Evolutionary conservation across 306 rosid genomes (phyloP), one percentile per base, ranked within the genome.

Genomic region (Trifolium pratense): DNA sequence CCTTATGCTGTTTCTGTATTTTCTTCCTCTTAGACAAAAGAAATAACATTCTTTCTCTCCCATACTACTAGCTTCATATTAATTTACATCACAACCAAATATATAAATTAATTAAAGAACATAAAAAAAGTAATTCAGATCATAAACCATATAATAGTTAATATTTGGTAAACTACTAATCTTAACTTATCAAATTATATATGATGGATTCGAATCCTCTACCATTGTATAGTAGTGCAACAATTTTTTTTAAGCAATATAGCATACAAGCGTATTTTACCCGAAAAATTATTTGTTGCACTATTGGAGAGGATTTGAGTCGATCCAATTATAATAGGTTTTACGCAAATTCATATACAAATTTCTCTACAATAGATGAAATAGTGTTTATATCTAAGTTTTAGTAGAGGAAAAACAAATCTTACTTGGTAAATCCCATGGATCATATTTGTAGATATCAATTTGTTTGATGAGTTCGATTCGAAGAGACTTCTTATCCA

Each of bases 391-490:
- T 42, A 42, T 11, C 11, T 12, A 42, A 42, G 56, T 49, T 49
- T 16, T 17, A 49, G 9, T 7, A 49, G 32, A 42, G 31, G 66
- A 65, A 70, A 52, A 58, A 17, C 0, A 64, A 14, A 57, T 62
- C 87, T 70, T 91, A 93, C 98, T 89, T 84, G 98, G 97, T 82
- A 93, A 92, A 85, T 93, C 98, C 98, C 98, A 93, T 4, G 98
- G 98, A 85, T 93, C 96, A 23, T 91, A 89, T 79, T 89, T 91
- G 85, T 93, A 93, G 75, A 93, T 91, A 48, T 93, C 96, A 78
- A 91, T 77, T 80, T 93, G 94, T 78, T 89, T 91, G 92, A 93
- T 93, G 73, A 93, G 79, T 61, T 92, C 96, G 26, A 89, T 88
- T 18, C 83, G 25, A 25, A 86, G 82, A 23, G 89, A 82, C 79